Percentiles rank a stretch among this genome's conserved stretches.
phyloP scores from a whole-genome alignment of 768 basidiomycete genomes.

The Suillus plorans region DNA sequence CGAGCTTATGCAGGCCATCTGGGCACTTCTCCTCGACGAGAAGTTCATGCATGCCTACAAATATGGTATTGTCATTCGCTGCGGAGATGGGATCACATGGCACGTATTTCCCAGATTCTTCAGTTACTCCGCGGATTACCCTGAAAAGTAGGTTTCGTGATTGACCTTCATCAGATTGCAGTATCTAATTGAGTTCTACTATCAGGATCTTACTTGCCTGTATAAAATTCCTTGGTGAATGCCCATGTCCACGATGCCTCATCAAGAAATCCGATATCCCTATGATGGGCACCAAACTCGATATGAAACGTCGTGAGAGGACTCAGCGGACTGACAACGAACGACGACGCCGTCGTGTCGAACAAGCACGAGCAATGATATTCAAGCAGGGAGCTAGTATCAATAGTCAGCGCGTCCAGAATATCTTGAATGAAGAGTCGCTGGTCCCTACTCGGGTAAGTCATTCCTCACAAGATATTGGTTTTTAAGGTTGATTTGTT shows the following conservation, averaged over 20 bases:
- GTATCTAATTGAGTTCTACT: no score
- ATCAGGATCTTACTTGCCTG: no score
- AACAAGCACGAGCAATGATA: neutral
- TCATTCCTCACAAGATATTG: neutral
- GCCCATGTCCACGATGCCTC: no score
- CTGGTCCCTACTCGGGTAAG: conserved; percentile 4
- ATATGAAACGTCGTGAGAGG: neutral
- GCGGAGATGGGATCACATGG: conserved; percentile 1
- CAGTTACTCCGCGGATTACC: no score
- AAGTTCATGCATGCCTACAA: conserved; percentile 19
- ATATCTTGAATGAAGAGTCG: conserved; percentile 5
- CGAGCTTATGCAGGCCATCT: neutral
- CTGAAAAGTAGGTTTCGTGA: no score
- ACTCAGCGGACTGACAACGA: neutral
- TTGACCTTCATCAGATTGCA: no score
- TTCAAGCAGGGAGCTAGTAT: neutral
- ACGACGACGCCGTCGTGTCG: neutral
- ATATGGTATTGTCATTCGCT: conserved; percentile 19
- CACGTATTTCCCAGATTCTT: no score
- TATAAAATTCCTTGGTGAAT: no score
- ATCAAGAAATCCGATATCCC: neutral
- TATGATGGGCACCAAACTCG: neutral
- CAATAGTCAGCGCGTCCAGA: neutral
- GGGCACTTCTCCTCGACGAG: conserved; percentile 15
- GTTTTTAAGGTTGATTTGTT: conserved; percentile 4